Base-by-base conservation (phyloP, 306 rosid species). In the Morella rubra region DNA sequence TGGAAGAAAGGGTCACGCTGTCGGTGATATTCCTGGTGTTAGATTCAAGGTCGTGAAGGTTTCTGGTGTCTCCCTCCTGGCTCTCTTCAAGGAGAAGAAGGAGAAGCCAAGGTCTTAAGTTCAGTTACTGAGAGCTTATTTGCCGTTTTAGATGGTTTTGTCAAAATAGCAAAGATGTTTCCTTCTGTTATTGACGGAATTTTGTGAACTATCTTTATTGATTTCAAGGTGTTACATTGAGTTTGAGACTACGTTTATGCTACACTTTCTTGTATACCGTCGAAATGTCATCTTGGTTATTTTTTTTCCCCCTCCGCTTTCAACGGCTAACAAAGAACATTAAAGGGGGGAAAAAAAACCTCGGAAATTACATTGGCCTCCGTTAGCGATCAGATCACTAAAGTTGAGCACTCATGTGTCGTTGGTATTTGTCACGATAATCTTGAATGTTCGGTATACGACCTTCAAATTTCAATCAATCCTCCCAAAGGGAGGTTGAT, bases 21-120 rank as follows among this genome's bases (percentile, higher is more conserved):
- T 91, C 1, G 97, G 97, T 49, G 97, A 91, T 88, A 90, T 91
- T 79, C 93, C 97, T n/a, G 97, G 97, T 9, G 97, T 91, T 53
- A 75, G 94, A n/a, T 90, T 91, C 78, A 88, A 91, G 89, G 94
- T 91, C 40, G 92, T 89, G 73, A 90, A 89, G 79, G 93, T 86
- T 11, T 88, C 90, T 2, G 88, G 93, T 60, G 96, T 90, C 12
- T 89, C 92, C 46, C 91, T 91, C 37, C 62, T 89, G 74, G 92
- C 97, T n/a, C 92, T 91, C 14, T 91, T 91, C 86, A 90, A 90
- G 91, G 96, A 90, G 89, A 90, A 90, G 85, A 90, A 90, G 80
- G 96, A 90, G 84, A 90, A 90, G 83, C 92, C 96, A 40, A 86
- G 96, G 79, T 90, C 92, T 72, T 89, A 84, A 79, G 20, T 72